A percentile compares a stretch with the other conserved stretches of the same genome.
phyloP scores from a whole-genome alignment of 176 grass and related monocot genomes.

The Oropetium thomaeum region DNA sequence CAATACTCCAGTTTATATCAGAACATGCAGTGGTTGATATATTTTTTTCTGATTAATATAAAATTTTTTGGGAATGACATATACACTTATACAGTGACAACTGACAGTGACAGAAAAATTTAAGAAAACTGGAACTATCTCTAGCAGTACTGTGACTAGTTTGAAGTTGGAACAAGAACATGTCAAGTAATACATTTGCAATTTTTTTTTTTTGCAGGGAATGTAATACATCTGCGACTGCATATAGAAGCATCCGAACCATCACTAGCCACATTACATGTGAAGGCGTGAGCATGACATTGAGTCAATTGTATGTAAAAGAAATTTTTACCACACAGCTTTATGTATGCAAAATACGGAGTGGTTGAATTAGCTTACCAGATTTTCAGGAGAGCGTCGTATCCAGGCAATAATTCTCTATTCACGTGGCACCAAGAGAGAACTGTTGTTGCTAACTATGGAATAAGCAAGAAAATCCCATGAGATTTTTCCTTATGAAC shows the following conservation, averaged over 20 bases:
- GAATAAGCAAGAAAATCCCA: slow-evolving; percentile 18
- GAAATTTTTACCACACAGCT: neutral
- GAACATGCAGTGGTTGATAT: neutral
- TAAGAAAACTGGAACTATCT: neutral
- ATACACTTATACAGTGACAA: too few species aligned
- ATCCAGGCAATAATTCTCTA: slow-evolving; percentile 63
- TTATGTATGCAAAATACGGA: slow-evolving; percentile 6
- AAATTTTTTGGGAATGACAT: neutral
- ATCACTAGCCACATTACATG: slow-evolving; percentile 12
- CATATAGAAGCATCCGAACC: slow-evolving; percentile 4
- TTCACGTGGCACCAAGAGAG: slow-evolving; percentile 70
- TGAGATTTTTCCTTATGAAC: slow-evolving; percentile 29
- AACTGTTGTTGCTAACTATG: slow-evolving; percentile 73
- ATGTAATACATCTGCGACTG: neutral
- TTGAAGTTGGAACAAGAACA: slow-evolving; percentile 18
- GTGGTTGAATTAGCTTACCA: slow-evolving; percentile 50
- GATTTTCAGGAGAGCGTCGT: slow-evolving; percentile 78
- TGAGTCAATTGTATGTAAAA: neutral
- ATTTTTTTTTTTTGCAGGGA: too few species aligned
- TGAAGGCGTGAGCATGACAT: neutral
- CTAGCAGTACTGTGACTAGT: neutral
- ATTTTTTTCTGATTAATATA: neutral
- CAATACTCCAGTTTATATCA: neutral
- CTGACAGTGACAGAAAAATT: neutral
- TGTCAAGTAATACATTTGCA: neutral